phyloP scores from a whole-genome alignment of 2,329 filamentous ascomycete genomes.

The Colletotrichum noveboracense region DNA sequence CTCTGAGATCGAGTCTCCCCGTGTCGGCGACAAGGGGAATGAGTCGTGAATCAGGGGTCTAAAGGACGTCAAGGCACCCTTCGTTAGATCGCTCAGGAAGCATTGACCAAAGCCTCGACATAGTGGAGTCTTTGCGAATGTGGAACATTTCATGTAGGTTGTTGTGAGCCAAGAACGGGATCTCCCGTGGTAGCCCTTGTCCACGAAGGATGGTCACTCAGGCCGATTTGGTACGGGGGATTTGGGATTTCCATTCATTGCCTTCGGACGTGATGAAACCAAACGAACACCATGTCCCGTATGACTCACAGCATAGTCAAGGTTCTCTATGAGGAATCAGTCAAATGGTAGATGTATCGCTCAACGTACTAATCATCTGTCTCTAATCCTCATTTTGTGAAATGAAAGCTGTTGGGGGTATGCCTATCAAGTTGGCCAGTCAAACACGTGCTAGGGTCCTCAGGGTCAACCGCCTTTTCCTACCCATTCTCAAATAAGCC shows the following conservation, averaged over 20 bases:
- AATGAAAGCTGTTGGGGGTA: no score
- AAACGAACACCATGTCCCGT: neutral
- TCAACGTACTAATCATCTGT: no score
- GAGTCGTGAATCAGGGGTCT: neutral
- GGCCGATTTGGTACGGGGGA: neutral
- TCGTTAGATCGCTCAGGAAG: accelerated
- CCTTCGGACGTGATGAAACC: neutral
- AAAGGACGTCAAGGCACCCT: neutral
- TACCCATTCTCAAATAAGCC: no score
- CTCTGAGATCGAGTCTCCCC: neutral
- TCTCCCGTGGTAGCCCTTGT: neutral
- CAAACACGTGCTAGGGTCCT: no score
- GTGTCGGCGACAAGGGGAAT: neutral
- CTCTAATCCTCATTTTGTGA: no score
- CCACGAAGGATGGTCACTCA: neutral
- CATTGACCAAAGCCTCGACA: neutral
- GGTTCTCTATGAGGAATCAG: neutral
- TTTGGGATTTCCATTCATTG: neutral
- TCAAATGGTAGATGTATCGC: neutral
- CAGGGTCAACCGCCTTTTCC: no score
- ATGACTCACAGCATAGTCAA: neutral
- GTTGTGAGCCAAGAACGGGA: neutral
- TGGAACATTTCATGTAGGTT: neutral
- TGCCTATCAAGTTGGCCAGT: no score
- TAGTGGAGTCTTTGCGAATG: neutral